These are phyloP conservation scores for Pseudozyma sp. DNA, from an alignment of 1,284 basidiomycete genomes.

Conservation along the genomic window DNA sequence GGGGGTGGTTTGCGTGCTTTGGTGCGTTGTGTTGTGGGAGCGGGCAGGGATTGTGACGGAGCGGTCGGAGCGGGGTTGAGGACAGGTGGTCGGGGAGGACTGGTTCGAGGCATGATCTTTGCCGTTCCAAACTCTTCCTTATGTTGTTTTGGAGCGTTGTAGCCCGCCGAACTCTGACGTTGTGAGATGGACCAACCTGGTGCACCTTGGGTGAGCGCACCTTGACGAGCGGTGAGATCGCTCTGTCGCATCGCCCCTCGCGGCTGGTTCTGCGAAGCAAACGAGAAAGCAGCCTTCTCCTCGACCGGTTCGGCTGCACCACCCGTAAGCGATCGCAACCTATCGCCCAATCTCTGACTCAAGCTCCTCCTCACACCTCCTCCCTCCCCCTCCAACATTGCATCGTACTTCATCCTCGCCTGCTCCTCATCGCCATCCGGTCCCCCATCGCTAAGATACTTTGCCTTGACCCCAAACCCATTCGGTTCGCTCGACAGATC, in stretches of 20 bases:
- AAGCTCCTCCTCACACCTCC: constrained; percentile 20
- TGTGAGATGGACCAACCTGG: constrained; percentile 27
- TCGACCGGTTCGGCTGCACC: not conserved
- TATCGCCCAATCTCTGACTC: constrained; percentile 41
- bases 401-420: constrained; percentile 24
- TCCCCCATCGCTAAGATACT: constrained; percentile 28
- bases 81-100: not conserved
- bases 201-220: constrained; percentile 14
- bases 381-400: constrained; percentile 9
- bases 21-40: not conserved
- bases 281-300: constrained; percentile 24
- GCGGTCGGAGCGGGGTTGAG: not conserved
- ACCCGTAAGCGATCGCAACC: constrained; percentile 18
- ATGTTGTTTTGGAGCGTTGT: not conserved
- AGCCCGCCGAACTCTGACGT: not conserved
- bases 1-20: constrained; percentile 15
- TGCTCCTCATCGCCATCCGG: constrained; percentile 31
- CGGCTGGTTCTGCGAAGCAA: constrained; percentile 17
- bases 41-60: not conserved
- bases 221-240: constrained; percentile 1
- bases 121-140: not conserved
- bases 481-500: constrained; percentile 7
- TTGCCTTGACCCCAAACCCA: constrained; percentile 23
- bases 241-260: constrained; percentile 23
- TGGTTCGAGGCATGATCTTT: not conserved